Base-by-base conservation (phyloP, 2,329 filamentous ascomycete genomes). In the Ophiostoma novo-ulmi region DNA sequence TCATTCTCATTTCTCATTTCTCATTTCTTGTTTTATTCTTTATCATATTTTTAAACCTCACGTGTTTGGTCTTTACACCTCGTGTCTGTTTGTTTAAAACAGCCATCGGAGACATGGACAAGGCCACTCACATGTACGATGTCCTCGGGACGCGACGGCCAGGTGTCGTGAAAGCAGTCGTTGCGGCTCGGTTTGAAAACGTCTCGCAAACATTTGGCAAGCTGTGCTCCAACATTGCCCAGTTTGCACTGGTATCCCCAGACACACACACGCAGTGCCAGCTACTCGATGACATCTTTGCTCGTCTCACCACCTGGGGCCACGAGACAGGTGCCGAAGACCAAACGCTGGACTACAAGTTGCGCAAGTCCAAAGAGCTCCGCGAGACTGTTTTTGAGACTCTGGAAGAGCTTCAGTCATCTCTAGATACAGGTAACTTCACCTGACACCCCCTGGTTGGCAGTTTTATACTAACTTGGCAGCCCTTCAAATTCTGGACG, bases 91-190 rank as follows among this genome's bases (percentile, higher is more conserved):
- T 48, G 20, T 20, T 20, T 39, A n/a, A n/a, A 5, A 48, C 17
- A 20, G 31, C 1, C n/a, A 48, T 48, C 7, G 5, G 44, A 55
- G 38, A 13, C 14, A 70, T 74, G 73, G 70, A 72, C 1, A 74
- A 73, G 38, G 64, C 58, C 14, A 74, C 73, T 14, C 72, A 70
- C 35, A 73, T 73, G 71, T 74, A 74, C 44, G 73, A 74, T 67
- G 70, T 68, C 13, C 65, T 74, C 41, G 70, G 69, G 2, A 70
- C 35, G 61, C 63, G 70, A 26, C 55, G 52, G 44, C 22, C 67
- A 8, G 68, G 69, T 1, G 36, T 70, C 5, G 68, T 74, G 4
- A 74, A 74, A 31, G 72, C 73, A 1, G 65, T 74, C 31, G 58
- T 71, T 10, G 73, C 73, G 0, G 73, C 73, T 13, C 72, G 71